Percentiles rank a stretch among this genome's conserved stretches.
phyloP scores from a whole-genome alignment of 225 moss, liverwort and hornwort species.

The Polytrichum commune region DNA sequence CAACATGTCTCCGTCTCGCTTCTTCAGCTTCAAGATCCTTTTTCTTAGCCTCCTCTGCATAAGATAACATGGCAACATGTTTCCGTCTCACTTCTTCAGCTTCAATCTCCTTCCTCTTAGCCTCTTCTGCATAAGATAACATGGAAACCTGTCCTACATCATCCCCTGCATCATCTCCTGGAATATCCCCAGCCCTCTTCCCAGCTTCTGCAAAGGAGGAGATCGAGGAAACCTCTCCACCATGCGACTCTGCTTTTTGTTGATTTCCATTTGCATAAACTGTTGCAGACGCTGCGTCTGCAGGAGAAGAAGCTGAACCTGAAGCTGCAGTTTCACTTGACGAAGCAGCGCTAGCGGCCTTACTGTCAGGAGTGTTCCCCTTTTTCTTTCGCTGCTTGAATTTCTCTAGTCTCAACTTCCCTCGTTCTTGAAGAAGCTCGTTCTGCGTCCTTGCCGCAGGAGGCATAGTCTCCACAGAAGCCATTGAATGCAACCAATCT shows the following conservation, averaged over 20 bases:
- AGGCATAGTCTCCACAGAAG: slow-evolving; percentile 45
- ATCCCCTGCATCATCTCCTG: background rate
- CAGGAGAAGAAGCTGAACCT: background rate
- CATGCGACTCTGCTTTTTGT: slow-evolving; percentile 16
- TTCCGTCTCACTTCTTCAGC: background rate
- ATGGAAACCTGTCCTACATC: background rate
- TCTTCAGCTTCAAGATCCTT: slow-evolving; percentile 11
- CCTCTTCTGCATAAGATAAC: background rate
- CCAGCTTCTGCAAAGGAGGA: slow-evolving; percentile 14
- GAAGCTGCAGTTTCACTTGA: slow-evolving; percentile 15
- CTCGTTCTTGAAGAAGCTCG: slow-evolving; percentile 42
- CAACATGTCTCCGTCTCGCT: background rate
- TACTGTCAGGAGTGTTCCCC: slow-evolving; percentile 10
- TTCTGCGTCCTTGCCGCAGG: slow-evolving; percentile 36
- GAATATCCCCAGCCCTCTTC: slow-evolving; percentile 13
- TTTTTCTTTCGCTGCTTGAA: slow-evolving; percentile 34
- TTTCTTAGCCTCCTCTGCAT: slow-evolving; percentile 16
- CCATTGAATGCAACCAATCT: slow-evolving; percentile 22
- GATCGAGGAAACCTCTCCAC: slow-evolving; percentile 11
- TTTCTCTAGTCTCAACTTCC: slow-evolving; percentile 43
- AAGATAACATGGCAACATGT: slow-evolving; percentile 7
- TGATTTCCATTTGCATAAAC: slow-evolving; percentile 41
- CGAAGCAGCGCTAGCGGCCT: slow-evolving; percentile 10
- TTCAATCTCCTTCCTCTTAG: slow-evolving; percentile 1
- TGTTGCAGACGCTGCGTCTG: slow-evolving; percentile 10